Conservation (phyloP, 1,284 basidiomycete genomes). For the Trametes polyzona region DNA sequence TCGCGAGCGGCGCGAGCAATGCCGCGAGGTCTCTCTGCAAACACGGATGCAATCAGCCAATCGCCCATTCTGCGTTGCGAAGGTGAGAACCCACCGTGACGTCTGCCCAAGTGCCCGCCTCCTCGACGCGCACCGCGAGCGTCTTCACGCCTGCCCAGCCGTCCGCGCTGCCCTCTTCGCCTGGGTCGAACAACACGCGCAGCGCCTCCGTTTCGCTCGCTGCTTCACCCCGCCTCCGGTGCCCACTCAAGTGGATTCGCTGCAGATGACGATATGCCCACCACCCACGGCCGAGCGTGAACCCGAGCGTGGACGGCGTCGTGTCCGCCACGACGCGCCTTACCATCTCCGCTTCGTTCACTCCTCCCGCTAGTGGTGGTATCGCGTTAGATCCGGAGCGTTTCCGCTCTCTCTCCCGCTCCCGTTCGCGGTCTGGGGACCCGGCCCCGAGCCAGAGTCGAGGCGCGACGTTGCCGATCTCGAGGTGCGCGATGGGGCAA, state of each 20-base stretch:
- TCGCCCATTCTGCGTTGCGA: not conserved
- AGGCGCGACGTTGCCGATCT: conserved; percentile 15
- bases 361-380: not conserved
- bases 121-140: conserved; percentile 18
- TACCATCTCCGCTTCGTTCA: conserved; percentile 14
- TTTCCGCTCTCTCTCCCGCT: not conserved
- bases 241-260: not conserved
- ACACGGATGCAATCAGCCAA: not conserved
- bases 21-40: conserved; percentile 13
- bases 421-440: not conserved
- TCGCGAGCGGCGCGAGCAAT: conserved; percentile 15
- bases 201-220: conserved; percentile 1
- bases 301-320: conserved; percentile 3
- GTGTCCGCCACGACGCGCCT: conserved; percentile 12
- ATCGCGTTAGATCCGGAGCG: not conserved
- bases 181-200: conserved; percentile 10
- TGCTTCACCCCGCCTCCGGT: not conserved
- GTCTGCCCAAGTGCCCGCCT: conserved; percentile 18
- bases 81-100: conserved; percentile 15
- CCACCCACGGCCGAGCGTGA: conserved; percentile 18
- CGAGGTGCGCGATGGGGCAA: conserved; percentile 9
- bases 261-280: no score
- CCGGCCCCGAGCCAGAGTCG: conserved; percentile 1
- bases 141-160: conserved; percentile 17
- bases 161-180: not conserved